phyloP scores from a whole-genome alignment of 2,329 filamentous ascomycete species.

The Aureobasidium vineae region DNA sequence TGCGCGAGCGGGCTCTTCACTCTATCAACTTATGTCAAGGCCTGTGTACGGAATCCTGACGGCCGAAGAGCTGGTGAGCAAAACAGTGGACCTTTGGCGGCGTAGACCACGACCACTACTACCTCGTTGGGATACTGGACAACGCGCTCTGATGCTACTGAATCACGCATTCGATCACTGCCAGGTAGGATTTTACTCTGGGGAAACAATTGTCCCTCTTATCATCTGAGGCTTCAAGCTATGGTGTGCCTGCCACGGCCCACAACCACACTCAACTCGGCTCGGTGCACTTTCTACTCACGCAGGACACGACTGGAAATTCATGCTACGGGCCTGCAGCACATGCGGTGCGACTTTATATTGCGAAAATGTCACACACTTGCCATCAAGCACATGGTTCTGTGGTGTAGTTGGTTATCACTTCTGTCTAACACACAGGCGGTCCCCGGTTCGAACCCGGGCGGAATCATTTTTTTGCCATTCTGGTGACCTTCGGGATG shows the following conservation, averaged over 20 bases:
- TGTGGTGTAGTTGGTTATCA: slow-evolving; percentile 21
- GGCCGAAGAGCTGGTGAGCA: too few species aligned
- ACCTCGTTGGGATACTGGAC: not conserved
- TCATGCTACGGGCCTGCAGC: not conserved
- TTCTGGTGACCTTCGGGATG: not conserved
- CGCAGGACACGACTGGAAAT: not conserved
- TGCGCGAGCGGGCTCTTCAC: not conserved
- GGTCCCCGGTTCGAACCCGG: slow-evolving; percentile 5
- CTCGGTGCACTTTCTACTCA: not conserved
- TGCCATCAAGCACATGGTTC: slow-evolving; percentile 12
- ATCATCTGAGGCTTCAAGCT: not conserved
- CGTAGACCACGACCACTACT: not conserved
- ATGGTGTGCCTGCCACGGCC: not conserved
- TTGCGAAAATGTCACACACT: not conserved
- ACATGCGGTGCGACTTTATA: not conserved
- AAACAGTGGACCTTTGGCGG: not conserved
- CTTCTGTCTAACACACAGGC: slow-evolving; percentile 18
- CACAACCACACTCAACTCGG: not conserved
- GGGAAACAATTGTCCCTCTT: not conserved
- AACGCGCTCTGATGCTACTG: not conserved
- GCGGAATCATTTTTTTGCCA: slow-evolving; percentile 9
- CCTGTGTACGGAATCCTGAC: too few species aligned
- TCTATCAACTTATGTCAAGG: not conserved
- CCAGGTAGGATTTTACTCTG: not conserved
- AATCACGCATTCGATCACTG: not conserved